Conservation (phyloP, 768 basidiomycete species). For the Harrya chromipes region DNA sequence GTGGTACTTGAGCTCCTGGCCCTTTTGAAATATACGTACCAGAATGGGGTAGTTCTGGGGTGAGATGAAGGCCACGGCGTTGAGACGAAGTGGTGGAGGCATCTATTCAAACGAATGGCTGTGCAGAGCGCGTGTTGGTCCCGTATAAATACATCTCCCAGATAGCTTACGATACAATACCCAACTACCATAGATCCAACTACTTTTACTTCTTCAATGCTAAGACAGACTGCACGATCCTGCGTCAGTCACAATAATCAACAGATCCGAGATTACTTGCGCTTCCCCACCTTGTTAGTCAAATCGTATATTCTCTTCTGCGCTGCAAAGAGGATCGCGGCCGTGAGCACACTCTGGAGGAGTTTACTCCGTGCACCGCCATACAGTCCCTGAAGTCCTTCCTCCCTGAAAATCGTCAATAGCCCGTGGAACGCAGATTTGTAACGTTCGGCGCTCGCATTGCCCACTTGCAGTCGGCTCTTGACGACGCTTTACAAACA, state of each 20-base stretch:
- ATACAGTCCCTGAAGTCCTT: constrained; percentile 83
- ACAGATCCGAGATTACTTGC: neutral
- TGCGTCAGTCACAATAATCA: constrained; percentile 1
- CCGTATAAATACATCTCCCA: neutral
- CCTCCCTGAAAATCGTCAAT: constrained; percentile 71
- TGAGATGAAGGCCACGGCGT: constrained; percentile 84
- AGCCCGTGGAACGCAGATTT: constrained; percentile 75
- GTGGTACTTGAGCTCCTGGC: constrained; percentile 76
- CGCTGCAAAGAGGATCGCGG: constrained; percentile 88
- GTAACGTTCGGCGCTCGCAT: constrained; percentile 64
- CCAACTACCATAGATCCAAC: neutral
- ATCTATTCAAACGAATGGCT: constrained; percentile 33
- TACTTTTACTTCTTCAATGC: constrained; percentile 8
- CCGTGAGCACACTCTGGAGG: constrained; percentile 87
- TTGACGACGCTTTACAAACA: constrained; percentile 55
- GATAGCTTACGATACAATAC: neutral
- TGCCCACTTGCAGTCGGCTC: constrained; percentile 75
- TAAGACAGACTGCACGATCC: constrained; percentile 10
- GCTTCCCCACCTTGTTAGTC: constrained; percentile 46
- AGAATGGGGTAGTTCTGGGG: constrained; percentile 77
- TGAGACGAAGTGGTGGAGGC: constrained; percentile 67
- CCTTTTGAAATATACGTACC: constrained; percentile 65
- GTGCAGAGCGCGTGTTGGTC: neutral
- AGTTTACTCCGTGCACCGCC: constrained; percentile 87
- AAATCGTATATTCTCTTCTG: constrained; percentile 80